Evolutionary conservation across 305 asterid genomes (phyloP).

Genomic region (Solanum chacoense): DNA sequence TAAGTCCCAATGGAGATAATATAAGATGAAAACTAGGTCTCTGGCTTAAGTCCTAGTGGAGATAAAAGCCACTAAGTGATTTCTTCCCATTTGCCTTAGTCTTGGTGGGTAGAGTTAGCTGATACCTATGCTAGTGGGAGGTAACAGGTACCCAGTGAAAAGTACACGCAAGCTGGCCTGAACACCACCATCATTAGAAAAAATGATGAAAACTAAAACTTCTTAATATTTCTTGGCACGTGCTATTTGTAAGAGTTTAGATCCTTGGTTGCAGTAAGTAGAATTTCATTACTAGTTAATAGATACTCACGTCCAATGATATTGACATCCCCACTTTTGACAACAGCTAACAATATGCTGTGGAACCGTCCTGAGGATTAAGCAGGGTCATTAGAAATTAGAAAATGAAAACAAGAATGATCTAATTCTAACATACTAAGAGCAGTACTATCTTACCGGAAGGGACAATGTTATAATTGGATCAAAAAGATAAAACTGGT

Average conservation of each 20-base stretch:
- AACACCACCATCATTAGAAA: neutral
- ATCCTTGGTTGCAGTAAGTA: neutral
- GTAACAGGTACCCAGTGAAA: neutral
- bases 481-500: conserved; percentile 23
- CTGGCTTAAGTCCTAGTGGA: neutral
- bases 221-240: neutral
- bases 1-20: neutral
- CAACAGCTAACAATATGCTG: conserved; percentile 56
- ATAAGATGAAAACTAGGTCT: neutral
- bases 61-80: neutral
- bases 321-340: conserved; percentile 60
- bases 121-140: neutral
- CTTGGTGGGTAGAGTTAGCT: neutral
- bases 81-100: neutral
- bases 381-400: conserved; percentile 9
- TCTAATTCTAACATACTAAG: neutral
- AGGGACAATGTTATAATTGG: conserved; percentile 33
- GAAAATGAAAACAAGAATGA: neutral
- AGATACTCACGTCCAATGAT: conserved; percentile 80
- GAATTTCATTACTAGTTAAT: neutral
- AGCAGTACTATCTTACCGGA: conserved; percentile 24
- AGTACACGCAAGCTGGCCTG: neutral
- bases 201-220: neutral
- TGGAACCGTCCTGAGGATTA: conserved; percentile 39
- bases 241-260: neutral